Percentiles rank a stretch among this genome's conserved stretches.
These are phyloP conservation scores for Uncinocarpus reesii DNA, from an alignment of 2,329 filamentous ascomycete genomes.

Conservation along the genomic window DNA sequence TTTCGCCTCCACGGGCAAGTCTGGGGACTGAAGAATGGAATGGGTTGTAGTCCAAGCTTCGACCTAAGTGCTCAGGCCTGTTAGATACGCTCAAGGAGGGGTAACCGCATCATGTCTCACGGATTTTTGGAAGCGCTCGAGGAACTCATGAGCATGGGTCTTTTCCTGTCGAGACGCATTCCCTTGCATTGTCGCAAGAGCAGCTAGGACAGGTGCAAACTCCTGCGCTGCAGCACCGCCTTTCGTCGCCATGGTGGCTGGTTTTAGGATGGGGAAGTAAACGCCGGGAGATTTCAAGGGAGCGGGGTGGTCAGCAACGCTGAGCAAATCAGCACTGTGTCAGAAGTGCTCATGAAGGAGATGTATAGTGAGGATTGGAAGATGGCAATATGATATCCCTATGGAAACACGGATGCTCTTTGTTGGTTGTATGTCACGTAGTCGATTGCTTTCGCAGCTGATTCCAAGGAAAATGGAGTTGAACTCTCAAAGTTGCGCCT, in stretches of 20 bases:
- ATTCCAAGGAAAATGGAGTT: not conserved
- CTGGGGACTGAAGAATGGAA: slow-evolving; percentile 66
- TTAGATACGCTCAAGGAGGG: slow-evolving; percentile 9
- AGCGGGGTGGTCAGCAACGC: slow-evolving; percentile 7
- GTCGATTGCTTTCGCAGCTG: not conserved
- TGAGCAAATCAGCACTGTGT: slow-evolving; percentile 7
- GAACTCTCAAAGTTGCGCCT: not conserved
- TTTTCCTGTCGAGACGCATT: slow-evolving; percentile 73
- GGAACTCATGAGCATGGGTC: slow-evolving; percentile 78
- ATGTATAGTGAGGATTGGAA: not conserved
- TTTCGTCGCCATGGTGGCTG: slow-evolving; percentile 54
- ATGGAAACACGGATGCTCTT: not conserved
- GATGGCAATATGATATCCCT: not conserved
- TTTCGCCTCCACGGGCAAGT: slow-evolving; percentile 72
- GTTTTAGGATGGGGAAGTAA: slow-evolving; percentile 6
- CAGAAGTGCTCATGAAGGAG: slow-evolving; percentile 11
- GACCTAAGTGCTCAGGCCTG: slow-evolving; percentile 43
- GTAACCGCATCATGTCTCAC: slow-evolving; percentile 43
- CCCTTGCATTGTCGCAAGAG: slow-evolving; percentile 81
- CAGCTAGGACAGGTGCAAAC: slow-evolving; percentile 76
- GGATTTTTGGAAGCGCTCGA: slow-evolving; percentile 96
- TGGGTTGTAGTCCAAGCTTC: slow-evolving; percentile 87
- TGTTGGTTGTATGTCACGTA: not conserved
- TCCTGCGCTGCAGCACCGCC: slow-evolving; percentile 51
- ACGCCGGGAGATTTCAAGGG: slow-evolving; percentile 4